Evolutionary conservation across 1,284 basidiomycete genomes (phyloP), one percentile per base, ranked within the genome.

Genomic region (Tylopilus sp.): DNA sequence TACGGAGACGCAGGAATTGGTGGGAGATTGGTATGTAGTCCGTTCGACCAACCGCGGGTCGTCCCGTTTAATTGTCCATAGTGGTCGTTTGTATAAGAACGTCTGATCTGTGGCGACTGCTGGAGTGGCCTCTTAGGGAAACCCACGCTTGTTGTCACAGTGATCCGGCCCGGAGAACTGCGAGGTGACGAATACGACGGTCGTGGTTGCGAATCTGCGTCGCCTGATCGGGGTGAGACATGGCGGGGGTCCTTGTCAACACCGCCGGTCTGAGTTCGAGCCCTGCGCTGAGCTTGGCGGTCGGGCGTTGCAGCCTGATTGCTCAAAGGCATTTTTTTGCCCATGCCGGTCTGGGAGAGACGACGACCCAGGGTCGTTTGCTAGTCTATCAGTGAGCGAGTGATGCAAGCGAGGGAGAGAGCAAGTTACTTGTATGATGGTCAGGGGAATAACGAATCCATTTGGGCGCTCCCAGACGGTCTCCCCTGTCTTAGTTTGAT

Each of bases 381-480:
- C 86, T 89, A 59, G 48, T 37, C 23, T 44, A 39, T 15, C 13
- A 15, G 38, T 60, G 16, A 66, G 63, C 19, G 29, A 15, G 13
- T 16, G 46, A 35, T 16, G 16, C 7, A 36, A 36, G 39, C 9
- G 43, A 44, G 41, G 46, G 41, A 43, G 35, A 37, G 33, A 16
- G 18, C 39, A 42, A 41, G 33, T 57, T 58, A 82, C 85, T 73
- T 96, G 94, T 15, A 97, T 84, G 53, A 92, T 80, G 6, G 85
- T 84, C 46, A 97, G 74, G 28, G 94, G 94, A 55, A 97, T 95
- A 29, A 97, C 86, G 64, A 96, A 92, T 15, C 82, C 87, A 11
- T 74, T 70, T 6, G 94, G 94, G 25, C 87, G 79, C 48, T 89
- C 88, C 94, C 94, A 97, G 30, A 89, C 85, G 3, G 92, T 94